A percentile compares a stretch with the other conserved stretches of the same genome.
phyloP scores from a whole-genome alignment of 2,329 filamentous ascomycete species.

The Penicillium sp. region DNA sequence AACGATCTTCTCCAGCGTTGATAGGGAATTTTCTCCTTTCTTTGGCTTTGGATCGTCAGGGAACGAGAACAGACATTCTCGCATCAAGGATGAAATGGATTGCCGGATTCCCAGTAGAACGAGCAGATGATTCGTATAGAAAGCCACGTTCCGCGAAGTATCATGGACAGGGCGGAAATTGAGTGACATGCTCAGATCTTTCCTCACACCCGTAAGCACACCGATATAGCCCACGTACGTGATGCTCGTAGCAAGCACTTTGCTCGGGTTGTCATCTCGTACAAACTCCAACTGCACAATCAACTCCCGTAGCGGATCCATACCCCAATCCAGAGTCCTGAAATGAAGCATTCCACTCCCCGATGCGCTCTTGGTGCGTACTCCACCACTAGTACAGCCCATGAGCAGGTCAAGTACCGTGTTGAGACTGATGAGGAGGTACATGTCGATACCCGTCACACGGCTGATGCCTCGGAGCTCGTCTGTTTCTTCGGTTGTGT shows the following conservation, averaged over 20 bases:
- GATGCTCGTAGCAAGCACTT: slow-evolving; percentile 51
- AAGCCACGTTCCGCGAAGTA: slow-evolving; percentile 46
- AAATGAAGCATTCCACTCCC: slow-evolving; percentile 43
- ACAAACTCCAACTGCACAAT: slow-evolving; percentile 59
- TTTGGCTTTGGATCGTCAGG: background rate
- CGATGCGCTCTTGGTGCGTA: slow-evolving; percentile 24
- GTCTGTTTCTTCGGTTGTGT: slow-evolving; percentile 60
- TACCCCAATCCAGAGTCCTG: slow-evolving; percentile 57
- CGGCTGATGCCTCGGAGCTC: slow-evolving; percentile 63
- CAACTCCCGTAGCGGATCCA: slow-evolving; percentile 55
- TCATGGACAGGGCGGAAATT: slow-evolving; percentile 58
- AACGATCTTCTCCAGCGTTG: slow-evolving; percentile 34
- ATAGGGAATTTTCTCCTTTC: background rate
- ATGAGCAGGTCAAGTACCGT: slow-evolving; percentile 65
- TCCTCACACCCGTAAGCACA: slow-evolving; percentile 53
- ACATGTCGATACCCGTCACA: slow-evolving; percentile 57
- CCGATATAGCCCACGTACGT: slow-evolving; percentile 57
- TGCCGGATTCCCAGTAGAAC: slow-evolving; percentile 59
- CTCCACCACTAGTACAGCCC: slow-evolving; percentile 66
- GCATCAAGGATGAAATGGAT: slow-evolving; percentile 58
- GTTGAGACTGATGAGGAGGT: slow-evolving; percentile 65
- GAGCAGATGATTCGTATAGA: slow-evolving; percentile 55
- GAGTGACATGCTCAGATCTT: slow-evolving; percentile 53
- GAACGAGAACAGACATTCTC: slow-evolving; percentile 47
- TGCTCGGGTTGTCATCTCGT: slow-evolving; percentile 33